phyloP scores from a whole-genome alignment of 2,329 filamentous ascomycete species.

The Diaporthe humulicola region DNA sequence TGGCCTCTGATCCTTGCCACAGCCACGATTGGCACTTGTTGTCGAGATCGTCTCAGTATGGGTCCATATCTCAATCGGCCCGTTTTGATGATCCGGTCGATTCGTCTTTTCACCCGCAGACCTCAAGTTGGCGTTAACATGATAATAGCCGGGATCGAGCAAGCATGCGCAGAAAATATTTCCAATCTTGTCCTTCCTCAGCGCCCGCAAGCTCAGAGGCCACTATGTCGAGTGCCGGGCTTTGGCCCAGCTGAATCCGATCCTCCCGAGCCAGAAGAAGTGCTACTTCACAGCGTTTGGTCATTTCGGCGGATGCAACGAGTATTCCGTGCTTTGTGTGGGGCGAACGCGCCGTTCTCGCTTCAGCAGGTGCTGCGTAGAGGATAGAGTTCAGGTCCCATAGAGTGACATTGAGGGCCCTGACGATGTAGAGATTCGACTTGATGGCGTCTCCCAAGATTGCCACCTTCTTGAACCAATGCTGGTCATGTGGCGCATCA shows the following conservation, averaged over 20 bases:
- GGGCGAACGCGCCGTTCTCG: not conserved
- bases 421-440: not conserved
- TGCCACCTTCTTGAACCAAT: not conserved
- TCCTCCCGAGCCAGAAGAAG: too few species aligned
- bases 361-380: not conserved
- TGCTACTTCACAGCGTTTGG: too few species aligned
- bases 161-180: not conserved
- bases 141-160: too few species aligned
- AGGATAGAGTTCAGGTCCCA: not conserved
- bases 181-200: not conserved
- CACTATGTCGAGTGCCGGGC: not conserved
- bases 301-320: not conserved
- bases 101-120: not conserved
- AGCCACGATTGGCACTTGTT: not conserved
- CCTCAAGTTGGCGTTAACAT: too few species aligned
- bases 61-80: not conserved
- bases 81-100: not conserved
- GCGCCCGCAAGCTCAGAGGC: not conserved
- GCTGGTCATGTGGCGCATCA: not conserved
- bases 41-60: not conserved
- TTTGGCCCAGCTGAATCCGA: not conserved
- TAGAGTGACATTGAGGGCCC: not conserved
- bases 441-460: not conserved
- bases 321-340: not conserved
- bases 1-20: not conserved